These are phyloP conservation scores for Lizanozyma gosingica DNA, from an alignment of 1,139 yeast genomes.

Conservation along the genomic window DNA sequence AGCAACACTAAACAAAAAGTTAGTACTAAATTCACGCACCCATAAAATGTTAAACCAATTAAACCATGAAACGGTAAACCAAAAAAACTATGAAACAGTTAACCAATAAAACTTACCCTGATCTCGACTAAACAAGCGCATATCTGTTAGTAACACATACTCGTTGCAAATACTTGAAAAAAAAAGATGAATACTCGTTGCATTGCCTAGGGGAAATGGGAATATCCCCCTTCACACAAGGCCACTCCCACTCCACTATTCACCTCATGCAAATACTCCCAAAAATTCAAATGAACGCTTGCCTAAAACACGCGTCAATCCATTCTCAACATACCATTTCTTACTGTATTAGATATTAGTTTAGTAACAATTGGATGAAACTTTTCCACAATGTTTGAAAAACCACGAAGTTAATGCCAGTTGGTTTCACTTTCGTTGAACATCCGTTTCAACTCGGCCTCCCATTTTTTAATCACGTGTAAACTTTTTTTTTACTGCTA, in stretches of 20 bases:
- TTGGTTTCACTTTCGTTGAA: not conserved
- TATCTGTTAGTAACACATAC: no score
- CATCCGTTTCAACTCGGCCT: not conserved
- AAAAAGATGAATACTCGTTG: no score
- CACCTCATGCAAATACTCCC: no score
- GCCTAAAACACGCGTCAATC: not conserved
- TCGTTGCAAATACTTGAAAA: no score
- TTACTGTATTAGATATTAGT: not conserved
- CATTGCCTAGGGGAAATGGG: no score
- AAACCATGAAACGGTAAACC: conserved; percentile 7
- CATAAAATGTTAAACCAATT: not conserved
- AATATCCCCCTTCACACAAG: no score
- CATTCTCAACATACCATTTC: not conserved
- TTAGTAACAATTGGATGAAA: not conserved
- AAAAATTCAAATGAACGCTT: no score
- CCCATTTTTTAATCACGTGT: not conserved
- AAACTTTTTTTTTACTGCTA: no score
- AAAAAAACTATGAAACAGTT: not conserved
- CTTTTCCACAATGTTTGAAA: not conserved
- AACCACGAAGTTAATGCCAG: not conserved
- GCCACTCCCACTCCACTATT: no score
- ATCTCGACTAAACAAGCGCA: conserved; percentile 41
- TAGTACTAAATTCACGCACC: conserved; percentile 10
- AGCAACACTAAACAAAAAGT: conserved; percentile 54
- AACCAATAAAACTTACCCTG: conserved; percentile 42